Evolutionary conservation across 352 stramenopile genomes (phyloP).

Genomic region (Globisporangium okanoganense): DNA sequence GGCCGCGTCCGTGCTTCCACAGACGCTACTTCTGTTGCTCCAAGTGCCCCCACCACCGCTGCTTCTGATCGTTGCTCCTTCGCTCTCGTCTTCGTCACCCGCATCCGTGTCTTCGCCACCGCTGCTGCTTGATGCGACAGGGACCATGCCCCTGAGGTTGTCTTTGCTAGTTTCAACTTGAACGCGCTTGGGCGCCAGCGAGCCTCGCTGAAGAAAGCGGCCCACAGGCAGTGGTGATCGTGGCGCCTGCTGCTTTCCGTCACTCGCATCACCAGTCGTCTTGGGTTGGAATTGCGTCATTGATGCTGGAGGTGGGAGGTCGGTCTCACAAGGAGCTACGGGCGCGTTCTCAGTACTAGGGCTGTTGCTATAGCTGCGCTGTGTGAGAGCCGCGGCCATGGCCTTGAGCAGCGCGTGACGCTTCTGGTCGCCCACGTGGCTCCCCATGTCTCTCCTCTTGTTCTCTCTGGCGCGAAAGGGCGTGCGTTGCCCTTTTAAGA

Average conservation of each 20-base stretch:
- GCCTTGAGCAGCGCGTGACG: slow-evolving; percentile 30
- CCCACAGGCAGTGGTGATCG: slow-evolving; percentile 9
- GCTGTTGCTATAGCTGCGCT: slow-evolving; percentile 10
- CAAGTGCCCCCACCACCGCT: neutral
- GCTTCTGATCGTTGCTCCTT: slow-evolving; percentile 10
- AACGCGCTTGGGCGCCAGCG: slow-evolving; percentile 2
- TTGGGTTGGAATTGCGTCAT: neutral
- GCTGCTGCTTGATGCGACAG: neutral
- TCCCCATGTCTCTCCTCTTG: slow-evolving; percentile 26
- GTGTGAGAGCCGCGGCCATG: slow-evolving; percentile 22
- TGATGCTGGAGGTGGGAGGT: neutral
- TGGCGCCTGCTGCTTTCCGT: neutral
- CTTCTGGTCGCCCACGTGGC: slow-evolving; percentile 31
- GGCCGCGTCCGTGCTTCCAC: slow-evolving; percentile 24
- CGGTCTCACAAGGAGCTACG: neutral
- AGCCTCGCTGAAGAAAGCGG: slow-evolving; percentile 10
- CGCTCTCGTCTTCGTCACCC: slow-evolving; percentile 9
- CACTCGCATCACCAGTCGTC: neutral
- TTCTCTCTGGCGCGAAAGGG: slow-evolving; percentile 5
- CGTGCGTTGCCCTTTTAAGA: slow-evolving; percentile 1
- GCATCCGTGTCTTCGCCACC: slow-evolving; percentile 4
- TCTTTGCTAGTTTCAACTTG: neutral
- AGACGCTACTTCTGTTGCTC: neutral
- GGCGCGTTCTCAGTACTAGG: too few relatives aligned
- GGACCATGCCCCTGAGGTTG: neutral